A percentile compares a stretch with the other conserved stretches of the same genome.
Evolutionary conservation across 345 rosid genomes (phyloP).

Genomic region (Crucihimalaya himalaica): DNA sequence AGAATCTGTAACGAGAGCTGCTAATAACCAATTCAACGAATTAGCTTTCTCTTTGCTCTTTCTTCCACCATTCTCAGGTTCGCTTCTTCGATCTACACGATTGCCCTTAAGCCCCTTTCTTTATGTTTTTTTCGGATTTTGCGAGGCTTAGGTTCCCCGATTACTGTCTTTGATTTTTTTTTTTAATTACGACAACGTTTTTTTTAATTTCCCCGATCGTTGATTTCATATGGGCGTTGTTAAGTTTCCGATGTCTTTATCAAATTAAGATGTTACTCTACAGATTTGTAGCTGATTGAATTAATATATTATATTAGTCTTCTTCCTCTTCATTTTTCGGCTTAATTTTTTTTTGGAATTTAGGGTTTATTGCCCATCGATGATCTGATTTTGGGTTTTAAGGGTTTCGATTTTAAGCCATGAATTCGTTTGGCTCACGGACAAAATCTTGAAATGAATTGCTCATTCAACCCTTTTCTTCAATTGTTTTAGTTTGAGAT

Average conservation of each 20-base stretch:
- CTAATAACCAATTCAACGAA: conserved; percentile 46
- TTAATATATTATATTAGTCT: too few species aligned
- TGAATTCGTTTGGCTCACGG: conserved; percentile 5
- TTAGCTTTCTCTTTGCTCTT: conserved; percentile 42
- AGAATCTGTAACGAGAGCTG: conserved; percentile 52
- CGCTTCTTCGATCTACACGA: conserved; percentile 58
- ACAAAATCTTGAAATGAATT: neutral
- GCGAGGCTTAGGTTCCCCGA: conserved; percentile 44
- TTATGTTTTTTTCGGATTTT: conserved; percentile 5
- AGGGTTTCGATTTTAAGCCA: conserved; percentile 23
- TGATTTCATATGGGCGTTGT: conserved; percentile 30
- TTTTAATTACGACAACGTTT: conserved; percentile 32
- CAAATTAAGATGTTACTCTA: conserved; percentile 26
- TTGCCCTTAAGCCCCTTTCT: conserved; percentile 4
- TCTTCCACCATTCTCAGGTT: conserved; percentile 44
- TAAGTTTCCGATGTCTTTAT: conserved; percentile 30
- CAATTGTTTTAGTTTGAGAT: neutral
- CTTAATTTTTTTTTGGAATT: neutral
- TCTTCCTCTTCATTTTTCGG: too few species aligned
- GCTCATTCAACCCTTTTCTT: neutral
- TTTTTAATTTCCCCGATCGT: conserved; percentile 22
- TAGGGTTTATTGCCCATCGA: conserved; percentile 45
- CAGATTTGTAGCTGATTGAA: conserved; percentile 26
- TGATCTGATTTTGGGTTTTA: conserved; percentile 31
- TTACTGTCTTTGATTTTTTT: conserved; percentile 42